Percentiles rank a stretch among this genome's conserved stretches.
These are phyloP conservation scores for Xanthoconium separans DNA, from an alignment of 1,284 basidiomycete genomes.

Conservation along the genomic window DNA sequence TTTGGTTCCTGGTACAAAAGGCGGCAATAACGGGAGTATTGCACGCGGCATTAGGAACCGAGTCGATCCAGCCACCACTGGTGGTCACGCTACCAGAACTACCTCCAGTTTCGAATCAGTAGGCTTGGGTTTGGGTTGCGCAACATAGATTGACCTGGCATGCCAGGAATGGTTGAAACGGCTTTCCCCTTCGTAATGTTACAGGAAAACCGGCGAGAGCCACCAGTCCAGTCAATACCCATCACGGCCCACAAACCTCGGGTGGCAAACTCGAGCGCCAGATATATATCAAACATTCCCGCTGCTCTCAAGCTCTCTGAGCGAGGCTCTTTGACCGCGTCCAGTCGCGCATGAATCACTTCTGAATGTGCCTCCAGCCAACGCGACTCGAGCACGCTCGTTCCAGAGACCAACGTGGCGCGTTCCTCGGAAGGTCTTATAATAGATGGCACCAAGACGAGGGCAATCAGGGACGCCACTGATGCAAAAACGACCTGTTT, in stretches of 20 bases:
- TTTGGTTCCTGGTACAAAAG: no score
- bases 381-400: background rate
- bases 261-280: background rate
- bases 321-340: background rate
- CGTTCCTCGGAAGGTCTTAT: background rate
- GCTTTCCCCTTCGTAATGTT: no score
- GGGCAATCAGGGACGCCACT: background rate
- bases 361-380: background rate
- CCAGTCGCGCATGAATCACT: background rate
- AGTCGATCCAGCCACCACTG: slow-evolving; percentile 18
- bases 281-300: background rate
- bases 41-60: slow-evolving; percentile 15
- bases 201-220: no score
- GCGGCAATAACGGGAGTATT: background rate
- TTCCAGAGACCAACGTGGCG: background rate
- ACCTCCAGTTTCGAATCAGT: no score
- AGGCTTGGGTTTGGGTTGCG: no score
- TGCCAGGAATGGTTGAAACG: no score
- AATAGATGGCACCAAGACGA: background rate
- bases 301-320: background rate
- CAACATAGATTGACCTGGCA: no score
- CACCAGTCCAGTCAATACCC: no score
- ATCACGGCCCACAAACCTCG: no score
- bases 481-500: background rate
- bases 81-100: background rate